Conservation (phyloP, 176 grass and related monocot species). For the Tuctoria greenei region DNA sequence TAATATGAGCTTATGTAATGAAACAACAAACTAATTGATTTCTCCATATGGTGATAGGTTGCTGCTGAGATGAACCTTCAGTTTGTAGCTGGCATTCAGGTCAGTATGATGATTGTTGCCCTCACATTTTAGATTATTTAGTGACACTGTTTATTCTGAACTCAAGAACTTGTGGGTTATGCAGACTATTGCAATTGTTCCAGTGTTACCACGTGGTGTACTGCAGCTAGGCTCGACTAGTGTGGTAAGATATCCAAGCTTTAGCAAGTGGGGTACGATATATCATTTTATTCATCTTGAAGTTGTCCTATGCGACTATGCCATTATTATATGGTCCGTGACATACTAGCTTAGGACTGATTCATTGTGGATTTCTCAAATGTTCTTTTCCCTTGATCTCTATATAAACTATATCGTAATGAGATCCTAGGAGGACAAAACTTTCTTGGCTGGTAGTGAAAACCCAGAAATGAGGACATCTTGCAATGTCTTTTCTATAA, state of each 20-base stretch:
- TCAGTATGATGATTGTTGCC: constrained; percentile 21
- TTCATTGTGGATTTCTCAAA: constrained; percentile 46
- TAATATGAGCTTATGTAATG: constrained; percentile 6
- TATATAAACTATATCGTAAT: constrained; percentile 35
- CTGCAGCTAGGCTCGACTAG: constrained; percentile 69
- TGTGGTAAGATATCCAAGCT: constrained; percentile 51
- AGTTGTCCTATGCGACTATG: constrained; percentile 28
- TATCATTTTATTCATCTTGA: constrained; percentile 36
- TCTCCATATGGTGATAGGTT: constrained; percentile 41
- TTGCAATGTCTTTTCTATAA: not conserved
- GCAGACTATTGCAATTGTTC: constrained; percentile 81
- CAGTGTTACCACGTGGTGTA: constrained; percentile 75
- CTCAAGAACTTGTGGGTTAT: constrained; percentile 38
- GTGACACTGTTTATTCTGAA: not conserved
- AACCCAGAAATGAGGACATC: constrained; percentile 16
- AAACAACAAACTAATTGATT: constrained; percentile 26
- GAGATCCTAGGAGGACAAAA: constrained; percentile 26
- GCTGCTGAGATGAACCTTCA: constrained; percentile 63
- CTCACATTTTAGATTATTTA: constrained; percentile 23
- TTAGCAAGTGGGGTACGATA: constrained; percentile 28
- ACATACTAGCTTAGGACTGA: constrained; percentile 30
- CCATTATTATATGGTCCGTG: constrained; percentile 29
- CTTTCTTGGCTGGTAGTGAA: constrained; percentile 24
- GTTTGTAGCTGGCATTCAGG: constrained; percentile 64
- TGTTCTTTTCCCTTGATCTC: constrained; percentile 38